A percentile compares a stretch with the other conserved stretches of the same genome.
These are phyloP conservation scores for Ceratobasidium sp. DNA, from an alignment of 1,284 basidiomycete genomes.

Conservation along the genomic window DNA sequence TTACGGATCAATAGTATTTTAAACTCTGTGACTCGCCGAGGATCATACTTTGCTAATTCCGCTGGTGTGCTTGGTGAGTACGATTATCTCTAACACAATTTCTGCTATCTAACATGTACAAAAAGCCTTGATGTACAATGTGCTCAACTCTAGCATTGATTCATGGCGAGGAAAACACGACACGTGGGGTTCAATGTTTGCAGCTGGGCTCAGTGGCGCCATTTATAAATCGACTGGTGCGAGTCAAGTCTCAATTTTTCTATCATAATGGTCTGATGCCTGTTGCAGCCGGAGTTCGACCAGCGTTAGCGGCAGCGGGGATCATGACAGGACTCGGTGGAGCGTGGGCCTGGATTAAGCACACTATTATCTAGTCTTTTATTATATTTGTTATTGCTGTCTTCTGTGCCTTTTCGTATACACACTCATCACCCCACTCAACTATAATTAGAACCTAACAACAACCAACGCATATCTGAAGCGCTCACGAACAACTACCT, in stretches of 20 bases:
- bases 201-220: constrained; percentile 91
- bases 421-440: constrained; percentile 47
- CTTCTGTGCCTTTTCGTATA: constrained; percentile 52
- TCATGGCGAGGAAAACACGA: constrained; percentile 92
- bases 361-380: constrained; percentile 59
- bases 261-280: constrained; percentile 48
- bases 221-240: constrained; percentile 95
- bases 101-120: not conserved
- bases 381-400: constrained; percentile 60
- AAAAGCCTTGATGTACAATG: constrained; percentile 94
- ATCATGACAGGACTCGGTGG: constrained; percentile 91
- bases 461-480: constrained; percentile 1
- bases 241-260: constrained; percentile 52
- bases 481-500: not conserved
- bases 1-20: constrained; percentile 97
- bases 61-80: constrained; percentile 92
- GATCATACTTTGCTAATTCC: constrained; percentile 98
- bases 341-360: constrained; percentile 93
- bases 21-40: constrained; percentile 96
- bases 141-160: constrained; percentile 95
- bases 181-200: constrained; percentile 88
- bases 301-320: constrained; percentile 88
- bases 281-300: constrained; percentile 85
- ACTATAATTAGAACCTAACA: constrained; percentile 1
- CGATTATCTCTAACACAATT: not conserved